Base-by-base conservation (phyloP, 306 rosid species). In the Pyrus betulifolia region DNA sequence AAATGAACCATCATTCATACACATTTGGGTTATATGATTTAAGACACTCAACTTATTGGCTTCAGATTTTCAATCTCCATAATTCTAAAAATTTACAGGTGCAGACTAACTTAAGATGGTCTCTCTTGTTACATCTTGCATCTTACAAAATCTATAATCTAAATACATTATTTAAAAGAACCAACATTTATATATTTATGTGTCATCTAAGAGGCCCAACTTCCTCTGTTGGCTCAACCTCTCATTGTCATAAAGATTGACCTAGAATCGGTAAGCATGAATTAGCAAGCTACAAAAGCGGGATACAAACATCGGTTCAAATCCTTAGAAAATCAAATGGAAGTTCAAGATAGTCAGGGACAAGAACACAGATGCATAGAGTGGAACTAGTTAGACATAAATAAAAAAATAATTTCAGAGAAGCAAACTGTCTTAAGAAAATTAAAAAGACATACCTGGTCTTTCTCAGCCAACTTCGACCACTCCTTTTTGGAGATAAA, bases 401-500 rank as follows among this genome's bases (percentile, higher is more conserved):
- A 44, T 27, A n/a, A 22, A 60, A 25, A 35, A 31, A 35, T 14
- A 54, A 54, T 30, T 28, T 76, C 44, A 70, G 35, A 8, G 9
- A 11, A 46, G 69, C 61, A 76, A 42, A 57, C 35, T 68, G 19
- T n/a, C 70, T 21, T 38, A 62, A 6, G 60, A 49, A 46, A 42
- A 35, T 44, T 15, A 25, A n/a, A 49, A 51, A 60, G 62, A 18
- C 6, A 74, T 84, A 94, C 98, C 98, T 91, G 98, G 83, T 94
- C 98, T 64, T 76, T 87, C 83, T 90, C 97, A 49, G 81, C 22
- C 87, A 94, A 84, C 72, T 77, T 82, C 42, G 87, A 80, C 98
- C 97, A 94, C 35, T 86, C 80, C 84, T 83, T 91, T 82, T 80
- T 87, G 72, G 89, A 85, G 70, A 94, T 86, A 58, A 87, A 89